Conservation (phyloP, 441 rosid species). For the Arabidopsis lyrata region DNA sequence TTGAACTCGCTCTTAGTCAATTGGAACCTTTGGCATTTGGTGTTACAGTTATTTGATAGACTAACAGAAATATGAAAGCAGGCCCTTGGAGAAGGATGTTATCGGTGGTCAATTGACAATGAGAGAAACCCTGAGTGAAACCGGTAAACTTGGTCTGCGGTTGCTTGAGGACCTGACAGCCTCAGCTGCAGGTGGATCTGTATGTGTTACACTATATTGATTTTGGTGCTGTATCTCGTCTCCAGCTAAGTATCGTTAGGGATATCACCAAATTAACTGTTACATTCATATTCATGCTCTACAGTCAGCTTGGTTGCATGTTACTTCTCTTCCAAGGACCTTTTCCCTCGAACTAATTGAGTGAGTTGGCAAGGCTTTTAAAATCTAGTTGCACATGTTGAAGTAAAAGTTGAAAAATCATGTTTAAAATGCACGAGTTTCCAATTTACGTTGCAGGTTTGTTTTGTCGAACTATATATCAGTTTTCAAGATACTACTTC, state of each 20-base stretch:
- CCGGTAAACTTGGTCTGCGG: constrained; percentile 90
- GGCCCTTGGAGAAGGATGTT: constrained; percentile 72
- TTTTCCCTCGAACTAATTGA: constrained; percentile 94
- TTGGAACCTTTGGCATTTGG: constrained; percentile 30
- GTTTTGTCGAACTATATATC: constrained; percentile 87
- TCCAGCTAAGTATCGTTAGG: constrained; percentile 11
- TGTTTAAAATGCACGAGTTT: constrained; percentile 27
- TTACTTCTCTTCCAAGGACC: constrained; percentile 83
- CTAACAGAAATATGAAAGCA: constrained; percentile 50
- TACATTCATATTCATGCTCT: constrained; percentile 43
- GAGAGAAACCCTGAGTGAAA: constrained; percentile 67
- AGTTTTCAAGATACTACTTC: constrained; percentile 77
- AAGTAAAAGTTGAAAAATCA: constrained; percentile 1
- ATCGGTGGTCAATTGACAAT: constrained; percentile 52
- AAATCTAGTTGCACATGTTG: constrained; percentile 23
- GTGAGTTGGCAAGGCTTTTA: constrained; percentile 62
- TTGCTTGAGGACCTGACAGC: constrained; percentile 99
- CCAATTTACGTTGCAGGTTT: constrained; percentile 67
- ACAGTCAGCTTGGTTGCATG: constrained; percentile 89
- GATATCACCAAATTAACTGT: constrained; percentile 7
- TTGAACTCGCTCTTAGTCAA: constrained; percentile 9
- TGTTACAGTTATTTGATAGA: constrained; percentile 31
- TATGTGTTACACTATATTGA: constrained; percentile 67
- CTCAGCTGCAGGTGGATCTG: constrained; percentile 99
- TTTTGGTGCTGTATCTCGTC: constrained; percentile 21